phyloP scores from a whole-genome alignment of 192 early-diverging fungal genomes.

The Linnemannia elongata region DNA sequence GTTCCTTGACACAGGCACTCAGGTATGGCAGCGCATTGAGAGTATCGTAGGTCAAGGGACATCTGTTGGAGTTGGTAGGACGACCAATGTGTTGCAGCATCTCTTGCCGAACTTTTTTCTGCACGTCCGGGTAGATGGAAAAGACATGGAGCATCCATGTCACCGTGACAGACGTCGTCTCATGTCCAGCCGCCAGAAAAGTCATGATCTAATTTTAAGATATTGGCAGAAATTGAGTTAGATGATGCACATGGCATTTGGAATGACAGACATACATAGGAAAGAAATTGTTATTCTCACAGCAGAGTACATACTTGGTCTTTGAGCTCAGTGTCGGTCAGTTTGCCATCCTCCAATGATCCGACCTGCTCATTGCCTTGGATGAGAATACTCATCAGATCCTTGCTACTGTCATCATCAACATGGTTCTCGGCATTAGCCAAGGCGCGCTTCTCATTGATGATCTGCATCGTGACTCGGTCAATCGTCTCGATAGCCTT shows the following conservation, averaged over 20 bases:
- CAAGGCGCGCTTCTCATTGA: slow-evolving; percentile 49
- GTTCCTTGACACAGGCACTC: slow-evolving; percentile 67
- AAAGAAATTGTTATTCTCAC: background rate
- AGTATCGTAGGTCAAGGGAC: slow-evolving; percentile 58
- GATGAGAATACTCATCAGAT: slow-evolving; percentile 63
- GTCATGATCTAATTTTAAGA: slow-evolving; percentile 51
- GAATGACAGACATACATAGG: background rate
- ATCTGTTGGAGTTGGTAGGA: slow-evolving; percentile 27
- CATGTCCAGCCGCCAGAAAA: slow-evolving; percentile 72
- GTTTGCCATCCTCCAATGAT: slow-evolving; percentile 47
- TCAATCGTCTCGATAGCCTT: slow-evolving; percentile 43
- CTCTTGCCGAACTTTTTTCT: slow-evolving; percentile 63
- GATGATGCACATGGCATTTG: background rate
- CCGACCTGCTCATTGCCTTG: slow-evolving; percentile 58
- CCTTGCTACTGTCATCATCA: slow-evolving; percentile 30
- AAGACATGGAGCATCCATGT: slow-evolving; percentile 67
- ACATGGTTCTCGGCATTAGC: slow-evolving; percentile 23
- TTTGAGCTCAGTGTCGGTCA: slow-evolving; percentile 62
- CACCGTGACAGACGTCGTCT: slow-evolving; percentile 64
- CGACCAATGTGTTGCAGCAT: slow-evolving; percentile 54
- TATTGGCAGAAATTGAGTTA: background rate
- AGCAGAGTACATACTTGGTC: slow-evolving; percentile 38
- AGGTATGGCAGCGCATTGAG: slow-evolving; percentile 64
- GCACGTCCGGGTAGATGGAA: slow-evolving; percentile 59
- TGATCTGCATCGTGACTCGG: slow-evolving; percentile 48